Evolutionary conservation across 805 yeast genomes (phyloP).

Genomic region (Yarrowia deformans): DNA sequence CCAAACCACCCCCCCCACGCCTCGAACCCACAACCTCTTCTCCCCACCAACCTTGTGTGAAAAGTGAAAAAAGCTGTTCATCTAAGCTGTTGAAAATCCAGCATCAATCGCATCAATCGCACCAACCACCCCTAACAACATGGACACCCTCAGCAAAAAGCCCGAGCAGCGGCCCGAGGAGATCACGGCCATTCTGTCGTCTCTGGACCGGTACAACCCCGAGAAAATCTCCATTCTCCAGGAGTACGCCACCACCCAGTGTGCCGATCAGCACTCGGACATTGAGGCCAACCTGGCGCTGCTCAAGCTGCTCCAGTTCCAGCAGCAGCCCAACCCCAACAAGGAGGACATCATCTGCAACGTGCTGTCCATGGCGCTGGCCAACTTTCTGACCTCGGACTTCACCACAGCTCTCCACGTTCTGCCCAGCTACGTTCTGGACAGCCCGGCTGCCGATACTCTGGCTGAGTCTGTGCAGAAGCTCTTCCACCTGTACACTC

Average conservation of each 20-base stretch:
- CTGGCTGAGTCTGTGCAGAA: constrained; percentile 46
- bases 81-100: no score
- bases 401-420: constrained; percentile 57
- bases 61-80: constrained; percentile 13
- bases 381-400: constrained; percentile 54
- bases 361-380: constrained; percentile 54
- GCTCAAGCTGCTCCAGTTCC: constrained; percentile 54
- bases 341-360: constrained; percentile 54
- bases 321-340: constrained; percentile 48
- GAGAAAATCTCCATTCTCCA: constrained; percentile 55
- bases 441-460: constrained; percentile 44
- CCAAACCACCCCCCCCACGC: not conserved
- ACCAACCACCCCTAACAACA: not conserved
- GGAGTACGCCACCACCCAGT: constrained; percentile 55
- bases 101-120: no score
- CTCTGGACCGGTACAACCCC: constrained; percentile 57
- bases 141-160: constrained; percentile 38
- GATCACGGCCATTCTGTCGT: constrained; percentile 53
- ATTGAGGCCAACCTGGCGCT: constrained; percentile 57
- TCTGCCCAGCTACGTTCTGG: constrained; percentile 53
- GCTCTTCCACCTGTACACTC: constrained; percentile 47
- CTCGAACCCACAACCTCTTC: not conserved
- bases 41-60: constrained; percentile 3
- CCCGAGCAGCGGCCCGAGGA: constrained; percentile 51
- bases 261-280: constrained; percentile 52